Evolutionary conservation across 352 stramenopile genomes (phyloP).

Genomic region (Bremia lactucae): DNA sequence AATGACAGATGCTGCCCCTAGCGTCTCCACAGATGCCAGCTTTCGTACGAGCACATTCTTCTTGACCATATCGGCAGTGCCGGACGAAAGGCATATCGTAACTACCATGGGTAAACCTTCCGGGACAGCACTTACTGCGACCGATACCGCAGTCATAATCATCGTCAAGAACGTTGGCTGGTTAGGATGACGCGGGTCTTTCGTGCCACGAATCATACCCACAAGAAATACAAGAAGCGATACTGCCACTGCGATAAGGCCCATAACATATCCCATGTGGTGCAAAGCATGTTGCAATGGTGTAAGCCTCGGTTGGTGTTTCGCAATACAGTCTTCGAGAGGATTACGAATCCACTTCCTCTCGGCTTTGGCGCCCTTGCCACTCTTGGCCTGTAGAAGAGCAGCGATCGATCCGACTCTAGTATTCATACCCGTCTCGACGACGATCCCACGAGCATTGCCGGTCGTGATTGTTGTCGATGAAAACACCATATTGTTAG

Average conservation of each 20-base stretch:
- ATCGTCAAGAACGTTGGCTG: conserved; percentile 86
- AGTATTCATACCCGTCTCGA: conserved; percentile 66
- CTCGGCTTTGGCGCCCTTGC: conserved; percentile 3
- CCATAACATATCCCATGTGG: conserved; percentile 88
- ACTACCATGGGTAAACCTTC: conserved; percentile 77
- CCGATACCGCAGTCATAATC: conserved; percentile 90
- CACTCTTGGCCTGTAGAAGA: conserved; percentile 39
- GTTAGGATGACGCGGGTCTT: conserved; percentile 53
- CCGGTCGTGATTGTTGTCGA: conserved; percentile 78
- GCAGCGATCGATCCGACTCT: conserved; percentile 59
- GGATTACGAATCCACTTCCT: conserved; percentile 43
- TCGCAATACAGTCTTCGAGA: conserved; percentile 37
- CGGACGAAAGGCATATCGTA: conserved; percentile 66
- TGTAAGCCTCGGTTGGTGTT: conserved; percentile 67
- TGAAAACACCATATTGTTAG: conserved; percentile 89
- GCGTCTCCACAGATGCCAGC: conserved; percentile 68
- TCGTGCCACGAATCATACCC: conserved; percentile 46
- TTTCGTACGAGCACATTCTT: conserved; percentile 82
- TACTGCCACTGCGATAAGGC: conserved; percentile 76
- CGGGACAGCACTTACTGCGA: conserved; percentile 62
- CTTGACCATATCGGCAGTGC: conserved; percentile 62
- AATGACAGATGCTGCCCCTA: conserved; percentile 87
- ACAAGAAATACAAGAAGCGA: conserved; percentile 86
- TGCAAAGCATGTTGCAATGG: conserved; percentile 89
- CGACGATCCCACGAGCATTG: conserved; percentile 58